Conservation (phyloP, 2,329 filamentous ascomycete genomes). For the Stemphylium lycopersici region DNA sequence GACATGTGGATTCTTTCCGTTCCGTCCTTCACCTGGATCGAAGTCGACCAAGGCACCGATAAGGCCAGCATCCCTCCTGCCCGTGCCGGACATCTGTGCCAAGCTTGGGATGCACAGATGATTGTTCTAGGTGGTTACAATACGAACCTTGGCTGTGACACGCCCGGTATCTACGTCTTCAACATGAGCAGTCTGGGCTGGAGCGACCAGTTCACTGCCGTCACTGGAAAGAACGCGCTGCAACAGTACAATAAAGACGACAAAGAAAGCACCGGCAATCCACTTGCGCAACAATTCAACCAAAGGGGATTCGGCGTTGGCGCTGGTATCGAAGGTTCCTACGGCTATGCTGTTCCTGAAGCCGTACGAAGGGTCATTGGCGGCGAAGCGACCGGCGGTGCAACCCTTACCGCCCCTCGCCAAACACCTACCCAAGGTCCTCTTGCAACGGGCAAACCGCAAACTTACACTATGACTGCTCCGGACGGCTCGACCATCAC, state of each 20-base stretch:
- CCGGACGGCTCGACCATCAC: slow-evolving; percentile 52
- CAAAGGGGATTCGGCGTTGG: slow-evolving; percentile 59
- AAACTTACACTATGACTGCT: slow-evolving; percentile 68
- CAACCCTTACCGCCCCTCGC: slow-evolving; percentile 70
- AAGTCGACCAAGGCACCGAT: slow-evolving; percentile 58
- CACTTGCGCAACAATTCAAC: slow-evolving; percentile 59
- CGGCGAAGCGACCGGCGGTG: slow-evolving; percentile 68
- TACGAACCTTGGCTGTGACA: slow-evolving; percentile 66
- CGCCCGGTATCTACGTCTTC: slow-evolving; percentile 75
- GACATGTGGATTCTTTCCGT: slow-evolving; percentile 82
- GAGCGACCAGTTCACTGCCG: slow-evolving; percentile 72
- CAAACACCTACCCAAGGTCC: slow-evolving; percentile 70
- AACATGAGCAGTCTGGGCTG: slow-evolving; percentile 74
- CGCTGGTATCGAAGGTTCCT: slow-evolving; percentile 63
- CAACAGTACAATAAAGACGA: slow-evolving; percentile 40
- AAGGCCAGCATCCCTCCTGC: slow-evolving; percentile 57
- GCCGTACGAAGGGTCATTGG: slow-evolving; percentile 70
- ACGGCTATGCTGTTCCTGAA: slow-evolving; percentile 73
- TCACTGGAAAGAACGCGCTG: slow-evolving; percentile 60
- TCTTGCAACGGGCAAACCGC: slow-evolving; percentile 71
- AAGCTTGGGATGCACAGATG: slow-evolving; percentile 82
- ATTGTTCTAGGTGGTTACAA: slow-evolving; percentile 76
- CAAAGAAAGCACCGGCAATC: slow-evolving; percentile 47
- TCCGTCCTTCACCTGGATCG: slow-evolving; percentile 80
- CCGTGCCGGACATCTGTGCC: slow-evolving; percentile 76